These are phyloP conservation scores for Chaetoceros tenuissimus DNA, from an alignment of 108 stramenopile species.

Conservation along the genomic window DNA sequence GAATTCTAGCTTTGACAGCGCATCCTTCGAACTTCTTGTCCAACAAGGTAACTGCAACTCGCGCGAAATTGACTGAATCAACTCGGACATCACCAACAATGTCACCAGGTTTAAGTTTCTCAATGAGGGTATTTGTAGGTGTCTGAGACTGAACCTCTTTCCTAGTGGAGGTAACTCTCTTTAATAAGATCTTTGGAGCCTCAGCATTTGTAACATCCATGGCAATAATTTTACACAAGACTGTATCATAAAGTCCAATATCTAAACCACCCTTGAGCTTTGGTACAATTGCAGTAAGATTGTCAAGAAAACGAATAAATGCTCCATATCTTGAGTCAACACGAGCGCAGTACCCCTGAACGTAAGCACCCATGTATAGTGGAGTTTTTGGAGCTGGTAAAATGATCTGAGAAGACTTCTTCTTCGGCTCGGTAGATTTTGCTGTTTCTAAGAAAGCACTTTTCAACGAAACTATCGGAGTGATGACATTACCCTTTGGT, in stretches of 20 bases:
- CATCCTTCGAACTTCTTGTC: constrained; percentile 10
- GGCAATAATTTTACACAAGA: constrained; percentile 55
- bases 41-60: constrained; percentile 37
- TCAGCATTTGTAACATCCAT: constrained; percentile 47
- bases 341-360: constrained; percentile 59
- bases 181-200: constrained; percentile 54
- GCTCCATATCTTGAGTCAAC: constrained; percentile 70
- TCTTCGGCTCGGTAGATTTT: constrained; percentile 13
- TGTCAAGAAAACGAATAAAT: constrained; percentile 74
- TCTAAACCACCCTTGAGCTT: constrained; percentile 68
- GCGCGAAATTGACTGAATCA: constrained; percentile 36
- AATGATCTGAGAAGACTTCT: constrained; percentile 19
- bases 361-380: constrained; percentile 55
- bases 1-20: constrained; percentile 38
- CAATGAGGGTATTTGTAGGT: constrained; percentile 5
- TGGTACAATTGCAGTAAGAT: constrained; percentile 72
- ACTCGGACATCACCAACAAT: constrained; percentile 44
- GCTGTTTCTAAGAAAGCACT: constrained; percentile 40
- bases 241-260: constrained; percentile 45
- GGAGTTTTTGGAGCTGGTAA: constrained; percentile 41
- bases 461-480: constrained; percentile 62
- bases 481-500: constrained; percentile 38
- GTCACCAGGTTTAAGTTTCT: constrained; percentile 42
- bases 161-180: constrained; percentile 22
- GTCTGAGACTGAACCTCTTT: constrained; percentile 12